Base-by-base conservation (phyloP, 768 basidiomycete genomes). In the Russula brevipes region DNA sequence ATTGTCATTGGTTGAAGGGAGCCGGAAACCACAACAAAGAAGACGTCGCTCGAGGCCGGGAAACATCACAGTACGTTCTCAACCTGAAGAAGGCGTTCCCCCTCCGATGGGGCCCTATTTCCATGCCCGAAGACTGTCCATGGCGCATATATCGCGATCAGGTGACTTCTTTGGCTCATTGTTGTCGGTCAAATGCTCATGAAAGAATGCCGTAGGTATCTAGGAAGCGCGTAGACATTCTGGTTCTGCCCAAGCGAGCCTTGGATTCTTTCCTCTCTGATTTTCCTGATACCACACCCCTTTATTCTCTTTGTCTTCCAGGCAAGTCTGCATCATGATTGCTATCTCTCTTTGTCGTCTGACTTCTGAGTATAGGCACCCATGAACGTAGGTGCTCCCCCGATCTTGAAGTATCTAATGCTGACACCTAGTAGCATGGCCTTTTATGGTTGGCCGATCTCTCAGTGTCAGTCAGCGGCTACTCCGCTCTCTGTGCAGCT, bases 361-460 rank as follows among this genome's bases (percentile, higher is more conserved):
- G 60, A 58, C 10, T 42, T 57, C 59, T 31, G 30, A 55, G 24
- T 51, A 14, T 54, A 83, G 85, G 85, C 38, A 88, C 86, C 0
- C 87, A 89, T 68, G 85, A 89, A 85, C 86, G 86, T 85, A 73
- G 61, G 82, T 30, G 47, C 4, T 38, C 41, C 19, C 35, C 30
- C 17, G 8, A 38, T 46, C 10, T 24, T 10, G 19, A 5, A 62
- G 36, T 11, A 11, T 42, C 19, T 53, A n/a, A 9, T 44, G 35
- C 45, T 66, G 56, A 53, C 35, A 14, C 36, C 44, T 56, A 69
- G 52, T 70, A 89, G 87, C 5, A 86, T 93, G 85, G 87, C 91
- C 9, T 84, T 91, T 65, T 87, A 92, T 67, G 89, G 89, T 14
- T 91, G 88, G 85, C 89, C 89, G 0, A 75, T 95, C 42, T 89